Evolutionary conservation across 208 protist species (phyloP).

Genomic region (Trypanosoma theileri): DNA sequence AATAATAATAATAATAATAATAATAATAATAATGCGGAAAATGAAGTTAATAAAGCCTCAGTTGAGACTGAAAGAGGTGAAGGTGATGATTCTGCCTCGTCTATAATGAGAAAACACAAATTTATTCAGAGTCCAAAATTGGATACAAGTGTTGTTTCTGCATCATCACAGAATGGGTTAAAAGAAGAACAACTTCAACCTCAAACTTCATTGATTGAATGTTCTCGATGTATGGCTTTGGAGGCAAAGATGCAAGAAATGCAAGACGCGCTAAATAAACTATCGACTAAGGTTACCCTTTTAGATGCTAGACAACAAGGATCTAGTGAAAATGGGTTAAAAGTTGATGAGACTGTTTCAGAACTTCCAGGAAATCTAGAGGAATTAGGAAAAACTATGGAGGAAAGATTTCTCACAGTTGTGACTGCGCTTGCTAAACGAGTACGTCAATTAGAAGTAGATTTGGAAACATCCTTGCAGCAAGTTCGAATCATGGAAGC

Average conservation of each 20-base stretch:
- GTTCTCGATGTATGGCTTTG: not conserved
- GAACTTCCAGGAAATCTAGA: constrained; percentile 13
- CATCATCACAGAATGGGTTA: not conserved
- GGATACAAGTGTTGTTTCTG: not conserved
- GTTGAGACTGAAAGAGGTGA: not conserved
- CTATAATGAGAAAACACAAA: not conserved
- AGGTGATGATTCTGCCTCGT: not conserved
- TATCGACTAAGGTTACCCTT: not conserved
- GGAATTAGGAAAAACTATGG: constrained; percentile 7
- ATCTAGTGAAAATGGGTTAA: not conserved
- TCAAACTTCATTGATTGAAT: not conserved
- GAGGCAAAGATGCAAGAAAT: constrained; percentile 9
- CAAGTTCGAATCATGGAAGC: constrained; percentile 23
- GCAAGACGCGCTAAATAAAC: not conserved
- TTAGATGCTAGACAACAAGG: not conserved
- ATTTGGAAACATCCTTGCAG: constrained; percentile 18
- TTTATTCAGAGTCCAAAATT: not conserved
- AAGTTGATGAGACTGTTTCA: not conserved
- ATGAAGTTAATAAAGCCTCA: too few species aligned
- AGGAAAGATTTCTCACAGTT: constrained; percentile 19
- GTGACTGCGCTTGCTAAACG: constrained; percentile 16
- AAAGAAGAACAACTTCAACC: not conserved
- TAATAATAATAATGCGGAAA: too few species aligned
- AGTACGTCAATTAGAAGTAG: constrained; percentile 14
- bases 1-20: too few species aligned